Conservation (phyloP, 2,329 filamentous ascomycete species). For the Xenosphaeropsis pyriputrescens region DNA sequence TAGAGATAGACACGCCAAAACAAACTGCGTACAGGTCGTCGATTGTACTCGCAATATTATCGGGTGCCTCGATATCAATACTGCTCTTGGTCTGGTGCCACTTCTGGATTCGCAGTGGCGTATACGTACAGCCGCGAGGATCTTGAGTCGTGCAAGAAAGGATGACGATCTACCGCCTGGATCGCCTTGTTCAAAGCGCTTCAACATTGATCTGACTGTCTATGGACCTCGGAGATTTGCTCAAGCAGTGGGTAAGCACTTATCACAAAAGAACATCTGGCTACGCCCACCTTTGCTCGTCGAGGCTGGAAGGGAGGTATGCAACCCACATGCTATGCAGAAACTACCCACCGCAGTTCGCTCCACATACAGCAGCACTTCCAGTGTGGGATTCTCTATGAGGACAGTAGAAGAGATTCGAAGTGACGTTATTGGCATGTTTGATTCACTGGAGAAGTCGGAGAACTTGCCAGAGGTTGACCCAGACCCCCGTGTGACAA, state of each 20-base stretch:
- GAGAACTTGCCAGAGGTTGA: constrained; percentile 66
- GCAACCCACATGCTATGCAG: constrained; percentile 52
- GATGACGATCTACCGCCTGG: constrained; percentile 47
- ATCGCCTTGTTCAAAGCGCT: constrained; percentile 40
- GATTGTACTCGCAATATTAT: constrained; percentile 62
- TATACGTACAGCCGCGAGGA: constrained; percentile 57
- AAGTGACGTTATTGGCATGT: constrained; percentile 72
- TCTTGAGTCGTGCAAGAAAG: constrained; percentile 50
- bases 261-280: constrained; percentile 52
- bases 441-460: constrained; percentile 65
- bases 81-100: constrained; percentile 52
- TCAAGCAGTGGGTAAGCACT: constrained; percentile 48
- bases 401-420: constrained; percentile 78
- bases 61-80: constrained; percentile 57
- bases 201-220: constrained; percentile 57
- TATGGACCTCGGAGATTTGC: constrained; percentile 62
- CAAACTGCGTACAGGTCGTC: constrained; percentile 52
- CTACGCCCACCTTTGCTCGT: constrained; percentile 52
- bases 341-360: constrained; percentile 14
- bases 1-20: constrained; percentile 27
- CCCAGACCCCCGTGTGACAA: constrained; percentile 44
- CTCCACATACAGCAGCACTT: constrained; percentile 19
- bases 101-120: constrained; percentile 55
- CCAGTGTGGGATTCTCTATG: constrained; percentile 17
- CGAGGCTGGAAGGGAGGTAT: constrained; percentile 53